Evolutionary conservation across 305 asterid genomes (phyloP), one percentile per base, ranked within the genome.

Genomic region (Fraxinus dipetala): DNA sequence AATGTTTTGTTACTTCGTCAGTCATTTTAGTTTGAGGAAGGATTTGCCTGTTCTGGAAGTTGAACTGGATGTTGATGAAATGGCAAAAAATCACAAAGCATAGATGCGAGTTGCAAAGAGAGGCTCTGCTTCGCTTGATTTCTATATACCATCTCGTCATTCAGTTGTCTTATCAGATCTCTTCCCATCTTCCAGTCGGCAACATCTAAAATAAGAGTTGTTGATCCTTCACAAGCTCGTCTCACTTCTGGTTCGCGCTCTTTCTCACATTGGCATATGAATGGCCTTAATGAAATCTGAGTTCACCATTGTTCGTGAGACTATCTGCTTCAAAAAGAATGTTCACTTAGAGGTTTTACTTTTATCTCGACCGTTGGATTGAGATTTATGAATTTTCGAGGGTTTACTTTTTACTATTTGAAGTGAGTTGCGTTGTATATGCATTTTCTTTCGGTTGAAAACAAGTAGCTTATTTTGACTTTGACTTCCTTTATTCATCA

Each of bases 51-150:
- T 95, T 81, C 87, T 95, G 35, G 95, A 90, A 90, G 91, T 93
- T 73, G 98, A 95, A 88, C 92, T 93, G 67, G 96, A 95, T 80
- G 91, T 95, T 14, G 96, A 92, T 36, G 98, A 95, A 86, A 87
- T 95, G 96, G 88, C 87, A 22, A 90, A 88, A 67, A 91, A 89
- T 86, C 97, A 91, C 85, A 91, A 91, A 88, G 85, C 89, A 10
- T 91, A 88, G 90, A 76, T 51, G 35, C 13, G 75, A 69, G 38
- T 77, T 38, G 78, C 77, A n/a, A 2, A 20, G 74, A 31, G 6
- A 48, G 76, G 78, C 72, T 82, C 43, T 72, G 79, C 69, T 76
- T 40, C n/a, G 13, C 82, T 51, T 20, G 4, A 14, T 63, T 26
- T 26, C 63, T 36, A 48, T 59, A 24, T 13, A 65, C 2, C 40